Evolutionary conservation across 1,139 yeast genomes (phyloP).

Genomic region (Nakaseomyces nivariensis): DNA sequence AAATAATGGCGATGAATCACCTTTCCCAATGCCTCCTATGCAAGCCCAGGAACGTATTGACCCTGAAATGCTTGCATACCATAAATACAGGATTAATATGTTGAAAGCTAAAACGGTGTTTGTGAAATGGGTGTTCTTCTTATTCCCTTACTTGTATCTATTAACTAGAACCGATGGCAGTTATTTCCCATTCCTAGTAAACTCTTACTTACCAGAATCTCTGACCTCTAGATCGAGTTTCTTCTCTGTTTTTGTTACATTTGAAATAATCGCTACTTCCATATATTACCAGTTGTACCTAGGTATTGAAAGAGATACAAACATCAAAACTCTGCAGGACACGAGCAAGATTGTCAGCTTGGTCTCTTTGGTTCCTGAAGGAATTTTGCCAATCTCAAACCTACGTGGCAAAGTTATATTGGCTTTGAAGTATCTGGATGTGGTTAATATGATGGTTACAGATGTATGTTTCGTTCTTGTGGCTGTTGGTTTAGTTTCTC

Average conservation of each 20-base stretch:
- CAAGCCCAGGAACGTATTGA: slow-evolving; percentile 15
- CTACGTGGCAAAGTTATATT: slow-evolving; percentile 21
- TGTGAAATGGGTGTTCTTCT: slow-evolving; percentile 25
- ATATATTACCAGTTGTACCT: slow-evolving; percentile 27
- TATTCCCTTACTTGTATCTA: slow-evolving; percentile 24
- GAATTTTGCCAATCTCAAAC: slow-evolving; percentile 24
- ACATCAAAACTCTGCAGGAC: slow-evolving; percentile 21
- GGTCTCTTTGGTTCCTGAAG: slow-evolving; percentile 27
- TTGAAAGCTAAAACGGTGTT: slow-evolving; percentile 26
- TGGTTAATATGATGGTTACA: slow-evolving; percentile 31
- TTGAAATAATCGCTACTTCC: slow-evolving; percentile 31
- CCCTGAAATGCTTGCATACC: slow-evolving; percentile 21
- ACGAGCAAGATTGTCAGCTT: slow-evolving; percentile 24
- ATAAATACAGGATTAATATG: slow-evolving; percentile 21
- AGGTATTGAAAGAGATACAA: slow-evolving; percentile 21
- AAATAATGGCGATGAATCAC: slow-evolving; percentile 7
- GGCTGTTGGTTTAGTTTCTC: slow-evolving; percentile 29
- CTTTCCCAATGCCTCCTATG: slow-evolving; percentile 5
- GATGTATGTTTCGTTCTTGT: slow-evolving; percentile 36
- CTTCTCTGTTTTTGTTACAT: slow-evolving; percentile 30
- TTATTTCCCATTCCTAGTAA: slow-evolving; percentile 2
- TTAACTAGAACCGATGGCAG: slow-evolving; percentile 15
- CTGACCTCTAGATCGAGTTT: slow-evolving; percentile 25
- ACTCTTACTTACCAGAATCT: slow-evolving; percentile 1
- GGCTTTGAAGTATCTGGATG: slow-evolving; percentile 33